A percentile compares a stretch with the other conserved stretches of the same genome.
Conservation (phyloP, 768 basidiomycete genomes). For the Agaricus blazei region DNA sequence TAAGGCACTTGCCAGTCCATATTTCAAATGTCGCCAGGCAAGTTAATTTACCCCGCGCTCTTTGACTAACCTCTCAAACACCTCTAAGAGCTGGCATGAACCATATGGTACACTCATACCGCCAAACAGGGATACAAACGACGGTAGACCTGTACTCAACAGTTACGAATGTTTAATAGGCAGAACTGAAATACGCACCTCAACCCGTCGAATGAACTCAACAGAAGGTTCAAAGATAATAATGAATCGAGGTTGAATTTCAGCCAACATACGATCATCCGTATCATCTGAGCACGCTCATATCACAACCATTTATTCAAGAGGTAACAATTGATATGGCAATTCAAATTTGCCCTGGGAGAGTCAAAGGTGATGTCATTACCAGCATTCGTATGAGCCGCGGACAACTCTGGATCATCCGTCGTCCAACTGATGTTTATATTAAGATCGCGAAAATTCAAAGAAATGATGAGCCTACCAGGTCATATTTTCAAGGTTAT, state of each 20-base stretch:
- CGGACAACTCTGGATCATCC: neutral
- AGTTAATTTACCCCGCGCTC: conserved; percentile 73
- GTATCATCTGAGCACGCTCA: conserved; percentile 89
- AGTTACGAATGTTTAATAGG: neutral
- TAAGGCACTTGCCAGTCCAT: conserved; percentile 22
- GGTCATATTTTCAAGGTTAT: conserved; percentile 44
- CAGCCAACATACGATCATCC: conserved; percentile 83
- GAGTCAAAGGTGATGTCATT: conserved; percentile 26
- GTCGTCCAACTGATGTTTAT: neutral
- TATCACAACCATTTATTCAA: conserved; percentile 79
- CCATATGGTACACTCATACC: conserved; percentile 91
- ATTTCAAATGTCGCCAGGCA: neutral
- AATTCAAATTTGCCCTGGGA: conserved; percentile 56
- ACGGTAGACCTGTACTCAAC: conserved; percentile 65
- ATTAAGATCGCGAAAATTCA: neutral
- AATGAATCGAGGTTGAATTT: conserved; percentile 87
- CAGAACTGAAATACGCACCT: conserved; percentile 44
- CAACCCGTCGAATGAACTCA: conserved; percentile 87
- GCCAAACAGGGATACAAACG: conserved; percentile 77
- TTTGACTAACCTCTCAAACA: conserved; percentile 88
- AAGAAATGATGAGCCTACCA: neutral
- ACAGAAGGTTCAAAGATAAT: conserved; percentile 95
- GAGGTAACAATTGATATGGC: conserved; percentile 72
- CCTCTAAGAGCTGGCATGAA: conserved; percentile 87
- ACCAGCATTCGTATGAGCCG: conserved; percentile 7